Evolutionary conservation across 179 eudicot genomes (phyloP).

Genomic region (Nepenthes alata): DNA sequence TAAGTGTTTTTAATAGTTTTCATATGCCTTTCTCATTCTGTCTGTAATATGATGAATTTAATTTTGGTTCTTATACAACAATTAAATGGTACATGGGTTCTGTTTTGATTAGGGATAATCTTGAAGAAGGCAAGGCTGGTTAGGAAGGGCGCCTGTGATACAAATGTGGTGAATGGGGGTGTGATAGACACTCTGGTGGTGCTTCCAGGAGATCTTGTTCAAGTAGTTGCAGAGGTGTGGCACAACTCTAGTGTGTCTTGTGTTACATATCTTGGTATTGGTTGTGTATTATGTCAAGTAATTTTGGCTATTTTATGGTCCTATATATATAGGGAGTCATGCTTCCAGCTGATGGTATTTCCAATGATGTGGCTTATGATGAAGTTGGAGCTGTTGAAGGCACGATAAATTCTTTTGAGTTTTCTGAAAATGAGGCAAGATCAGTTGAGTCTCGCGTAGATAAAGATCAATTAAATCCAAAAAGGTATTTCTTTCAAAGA

Average conservation of each 20-base stretch:
- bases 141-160: slow-evolving; percentile 49
- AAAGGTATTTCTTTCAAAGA: slow-evolving; percentile 13
- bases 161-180: slow-evolving; percentile 42
- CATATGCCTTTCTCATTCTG: background rate
- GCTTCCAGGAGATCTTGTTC: slow-evolving; percentile 70
- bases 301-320: slow-evolving; percentile 5
- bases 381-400: slow-evolving; percentile 24
- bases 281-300: background rate
- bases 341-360: slow-evolving; percentile 32
- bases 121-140: slow-evolving; percentile 77
- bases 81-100: background rate
- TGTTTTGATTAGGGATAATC: slow-evolving; percentile 46
- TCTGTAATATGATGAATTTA: background rate
- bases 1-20: too few species aligned
- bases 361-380: slow-evolving; percentile 20
- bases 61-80: background rate
- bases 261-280: background rate
- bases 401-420: slow-evolving; percentile 6
- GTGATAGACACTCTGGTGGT: slow-evolving; percentile 65
- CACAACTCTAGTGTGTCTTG: background rate
- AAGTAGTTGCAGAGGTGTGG: slow-evolving; percentile 81
- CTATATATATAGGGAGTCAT: slow-evolving; percentile 31
- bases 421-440: slow-evolving; percentile 19
- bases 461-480: slow-evolving; percentile 7
- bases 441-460: slow-evolving; percentile 2